A percentile compares a stretch with the other conserved stretches of the same genome.
phyloP scores from a whole-genome alignment of 116 monocot genomes.

The Cymodocea nodosa region DNA sequence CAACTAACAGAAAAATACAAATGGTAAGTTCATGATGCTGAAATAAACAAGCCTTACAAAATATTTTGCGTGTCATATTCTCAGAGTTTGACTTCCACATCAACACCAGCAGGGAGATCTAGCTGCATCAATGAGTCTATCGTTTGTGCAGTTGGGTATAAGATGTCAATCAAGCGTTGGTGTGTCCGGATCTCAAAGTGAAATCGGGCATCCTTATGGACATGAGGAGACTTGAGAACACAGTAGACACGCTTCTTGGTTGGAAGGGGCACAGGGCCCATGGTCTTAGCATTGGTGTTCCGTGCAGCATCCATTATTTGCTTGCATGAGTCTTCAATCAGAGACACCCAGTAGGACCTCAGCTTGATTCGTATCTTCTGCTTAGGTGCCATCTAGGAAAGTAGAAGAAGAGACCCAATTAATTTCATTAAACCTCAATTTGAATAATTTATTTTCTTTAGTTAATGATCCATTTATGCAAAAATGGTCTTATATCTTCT shows the following conservation, averaged over 20 bases:
- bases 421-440: not conserved
- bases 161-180: constrained; percentile 67
- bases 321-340: constrained; percentile 95
- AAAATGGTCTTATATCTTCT: no score
- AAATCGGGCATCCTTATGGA: constrained; percentile 89
- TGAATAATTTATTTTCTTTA: not conserved
- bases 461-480: not conserved
- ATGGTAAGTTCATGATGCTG: no score
- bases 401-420: not conserved
- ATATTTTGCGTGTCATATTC: no score
- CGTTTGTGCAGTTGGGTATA: constrained; percentile 80
- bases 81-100: constrained; percentile 90
- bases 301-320: constrained; percentile 86
- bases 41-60: no score
- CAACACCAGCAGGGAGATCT: constrained; percentile 82
- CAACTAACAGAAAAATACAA: no score
- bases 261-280: constrained; percentile 88
- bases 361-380: constrained; percentile 92
- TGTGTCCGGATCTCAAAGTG: constrained; percentile 97
- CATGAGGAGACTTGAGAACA: constrained; percentile 91
- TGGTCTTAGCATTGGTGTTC: constrained; percentile 84
- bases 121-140: constrained; percentile 82
- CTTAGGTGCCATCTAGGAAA: constrained; percentile 19
- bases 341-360: constrained; percentile 79
- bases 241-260: constrained; percentile 85